Evolutionary conservation across 163 green algal genomes (phyloP).

Genomic region (Smithsoniella earleae): DNA sequence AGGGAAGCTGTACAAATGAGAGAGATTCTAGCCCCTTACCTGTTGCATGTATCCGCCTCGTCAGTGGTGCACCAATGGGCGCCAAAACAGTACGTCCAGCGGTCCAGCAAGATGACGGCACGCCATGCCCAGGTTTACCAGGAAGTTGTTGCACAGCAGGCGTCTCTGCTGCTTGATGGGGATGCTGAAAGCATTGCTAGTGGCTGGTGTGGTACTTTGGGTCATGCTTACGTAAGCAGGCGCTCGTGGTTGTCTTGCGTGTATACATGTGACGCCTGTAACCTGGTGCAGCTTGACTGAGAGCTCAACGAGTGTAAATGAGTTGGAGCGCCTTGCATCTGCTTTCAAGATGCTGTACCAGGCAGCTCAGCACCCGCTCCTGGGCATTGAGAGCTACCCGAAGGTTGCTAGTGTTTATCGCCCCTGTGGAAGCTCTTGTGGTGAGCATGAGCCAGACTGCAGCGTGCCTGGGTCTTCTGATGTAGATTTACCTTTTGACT

Average conservation of each 20-base stretch:
- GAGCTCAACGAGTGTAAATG: background rate
- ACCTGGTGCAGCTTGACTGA: background rate
- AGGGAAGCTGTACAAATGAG: background rate
- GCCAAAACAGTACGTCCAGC: conserved; percentile 24
- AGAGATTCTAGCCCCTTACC: background rate
- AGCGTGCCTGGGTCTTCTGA: too few species aligned
- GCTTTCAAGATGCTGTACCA: conserved; percentile 15
- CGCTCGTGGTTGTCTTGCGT: background rate
- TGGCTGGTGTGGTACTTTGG: too few species aligned
- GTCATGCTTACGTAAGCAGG: too few species aligned
- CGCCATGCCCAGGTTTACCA: background rate
- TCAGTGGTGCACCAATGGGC: conserved; percentile 27
- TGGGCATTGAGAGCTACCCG: background rate
- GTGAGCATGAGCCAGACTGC: too few species aligned
- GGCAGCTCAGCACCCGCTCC: conserved; percentile 14
- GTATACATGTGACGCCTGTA: too few species aligned
- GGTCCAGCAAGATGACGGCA: conserved; percentile 11
- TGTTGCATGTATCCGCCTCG: background rate
- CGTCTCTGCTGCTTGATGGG: background rate
- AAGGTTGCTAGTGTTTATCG: too few species aligned
- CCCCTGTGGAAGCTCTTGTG: background rate
- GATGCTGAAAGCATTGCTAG: too few species aligned
- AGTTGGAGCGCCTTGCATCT: background rate
- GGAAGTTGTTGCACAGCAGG: conserved; percentile 13
- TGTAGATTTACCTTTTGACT: too few species aligned